phyloP scores from a whole-genome alignment of 1,139 yeast species.

The Candida sp. region DNA sequence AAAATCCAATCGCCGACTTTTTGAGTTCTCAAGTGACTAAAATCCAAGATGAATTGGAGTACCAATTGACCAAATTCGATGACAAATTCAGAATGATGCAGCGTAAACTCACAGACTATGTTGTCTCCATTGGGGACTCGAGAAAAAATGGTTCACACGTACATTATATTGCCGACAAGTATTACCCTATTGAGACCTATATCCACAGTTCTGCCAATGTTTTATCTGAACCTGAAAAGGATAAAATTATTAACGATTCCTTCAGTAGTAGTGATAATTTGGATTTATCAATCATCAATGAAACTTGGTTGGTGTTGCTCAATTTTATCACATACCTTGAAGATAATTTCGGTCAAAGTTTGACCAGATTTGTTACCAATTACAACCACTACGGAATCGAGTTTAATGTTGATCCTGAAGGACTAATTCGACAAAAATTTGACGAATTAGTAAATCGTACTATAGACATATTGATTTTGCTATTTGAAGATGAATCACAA shows the following conservation, averaged over 20 bases:
- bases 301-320: conserved; percentile 41
- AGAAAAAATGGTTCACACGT: conserved; percentile 38
- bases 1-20: conserved; percentile 37
- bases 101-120: conserved; percentile 33
- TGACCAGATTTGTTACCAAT: conserved; percentile 35
- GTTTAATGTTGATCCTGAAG: conserved; percentile 27
- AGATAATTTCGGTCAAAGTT: conserved; percentile 25
- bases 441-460: conserved; percentile 24
- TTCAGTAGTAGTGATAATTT: conserved; percentile 39
- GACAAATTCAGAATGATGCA: conserved; percentile 38
- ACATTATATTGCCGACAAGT: conserved; percentile 38
- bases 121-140: conserved; percentile 27
- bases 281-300: conserved; percentile 42
- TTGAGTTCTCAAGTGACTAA: conserved; percentile 31
- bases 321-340: conserved; percentile 36
- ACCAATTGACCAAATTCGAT: conserved; percentile 35
- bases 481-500: conserved; percentile 24
- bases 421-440: conserved; percentile 25
- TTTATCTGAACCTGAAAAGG: conserved; percentile 22
- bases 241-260: conserved; percentile 27
- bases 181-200: conserved; percentile 28
- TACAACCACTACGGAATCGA: conserved; percentile 30
- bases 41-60: conserved; percentile 31
- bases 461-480: conserved; percentile 21
- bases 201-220: conserved; percentile 19